These are phyloP conservation scores for Pseudogymnoascus sp. DNA, from an alignment of 2,329 filamentous ascomycete species.

Conservation along the genomic window DNA sequence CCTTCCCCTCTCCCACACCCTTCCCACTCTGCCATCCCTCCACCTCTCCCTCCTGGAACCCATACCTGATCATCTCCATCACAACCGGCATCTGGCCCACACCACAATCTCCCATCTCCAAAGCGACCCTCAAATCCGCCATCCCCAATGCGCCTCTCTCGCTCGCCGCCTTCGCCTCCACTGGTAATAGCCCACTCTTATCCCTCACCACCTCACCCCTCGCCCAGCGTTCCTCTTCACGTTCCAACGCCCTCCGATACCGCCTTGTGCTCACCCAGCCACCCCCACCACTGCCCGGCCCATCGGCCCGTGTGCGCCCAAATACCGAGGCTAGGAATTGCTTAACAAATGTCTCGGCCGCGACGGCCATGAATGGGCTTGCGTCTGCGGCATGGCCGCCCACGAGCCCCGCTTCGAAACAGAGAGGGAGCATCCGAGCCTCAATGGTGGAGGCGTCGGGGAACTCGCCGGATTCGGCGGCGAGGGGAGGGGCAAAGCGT, in stretches of 20 bases:
- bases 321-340: slow-evolving; percentile 56
- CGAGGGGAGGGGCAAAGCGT: slow-evolving; percentile 53
- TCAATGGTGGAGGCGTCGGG: slow-evolving; percentile 56
- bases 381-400: slow-evolving; percentile 52
- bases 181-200: slow-evolving; percentile 66
- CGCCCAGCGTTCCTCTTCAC: slow-evolving; percentile 64
- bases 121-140: slow-evolving; percentile 66
- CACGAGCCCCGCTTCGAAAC: slow-evolving; percentile 55
- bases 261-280: slow-evolving; percentile 70
- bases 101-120: slow-evolving; percentile 67
- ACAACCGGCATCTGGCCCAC: slow-evolving; percentile 71
- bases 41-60: slow-evolving; percentile 67
- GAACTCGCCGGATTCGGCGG: slow-evolving; percentile 60
- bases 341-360: slow-evolving; percentile 59
- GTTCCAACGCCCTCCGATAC: slow-evolving; percentile 64
- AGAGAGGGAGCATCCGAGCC: slow-evolving; percentile 57
- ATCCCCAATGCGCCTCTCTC: slow-evolving; percentile 65
- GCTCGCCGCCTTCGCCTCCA: slow-evolving; percentile 69
- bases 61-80: slow-evolving; percentile 58
- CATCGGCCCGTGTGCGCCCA: slow-evolving; percentile 55
- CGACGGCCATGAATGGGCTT: slow-evolving; percentile 54
- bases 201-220: slow-evolving; percentile 68
- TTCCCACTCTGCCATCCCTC: slow-evolving; percentile 46
- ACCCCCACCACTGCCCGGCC: slow-evolving; percentile 53
- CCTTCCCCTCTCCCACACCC: slow-evolving; percentile 20